Conservation (phyloP, 164 flowering plant genomes). For the Chimonanthus praecox region DNA sequence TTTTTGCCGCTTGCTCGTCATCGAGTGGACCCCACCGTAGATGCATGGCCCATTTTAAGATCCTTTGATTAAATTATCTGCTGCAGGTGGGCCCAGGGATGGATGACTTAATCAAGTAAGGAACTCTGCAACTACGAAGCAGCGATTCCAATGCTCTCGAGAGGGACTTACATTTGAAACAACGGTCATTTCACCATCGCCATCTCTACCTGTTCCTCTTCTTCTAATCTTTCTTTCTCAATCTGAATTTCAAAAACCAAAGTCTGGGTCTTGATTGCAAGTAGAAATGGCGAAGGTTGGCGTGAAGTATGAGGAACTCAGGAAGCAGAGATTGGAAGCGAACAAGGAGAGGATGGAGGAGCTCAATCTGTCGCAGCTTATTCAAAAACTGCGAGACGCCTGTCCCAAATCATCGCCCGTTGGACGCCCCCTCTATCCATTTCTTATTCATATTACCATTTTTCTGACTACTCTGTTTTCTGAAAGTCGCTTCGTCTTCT, state of each 20-base stretch:
- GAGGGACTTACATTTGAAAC: too few species aligned
- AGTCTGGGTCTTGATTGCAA: background rate
- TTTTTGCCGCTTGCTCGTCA: too few species aligned
- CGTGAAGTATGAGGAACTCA: conserved; percentile 36
- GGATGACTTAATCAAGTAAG: too few species aligned
- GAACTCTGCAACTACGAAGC: too few species aligned
- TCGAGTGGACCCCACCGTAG: too few species aligned
- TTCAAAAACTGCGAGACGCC: conserved; percentile 25
- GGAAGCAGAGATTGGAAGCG: conserved; percentile 42
- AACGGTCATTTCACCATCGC: too few species aligned
- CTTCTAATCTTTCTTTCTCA: too few species aligned
- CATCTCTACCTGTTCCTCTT: too few species aligned
- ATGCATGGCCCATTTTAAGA: too few species aligned
- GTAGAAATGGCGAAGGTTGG: background rate
- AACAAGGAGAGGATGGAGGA: conserved; percentile 58
- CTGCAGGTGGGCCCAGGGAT: too few species aligned
- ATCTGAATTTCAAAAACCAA: background rate
- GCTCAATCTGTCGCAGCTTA: conserved; percentile 40
- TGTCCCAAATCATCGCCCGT: conserved; percentile 29
- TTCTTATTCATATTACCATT: background rate
- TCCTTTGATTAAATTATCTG: too few species aligned
- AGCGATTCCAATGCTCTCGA: too few species aligned
- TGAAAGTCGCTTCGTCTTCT: background rate
- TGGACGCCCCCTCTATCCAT: conserved; percentile 1
- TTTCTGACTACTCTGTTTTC: background rate